Evolutionary conservation across 2,329 filamentous ascomycete species (phyloP), one percentile per base, ranked within the genome.

Genomic region (Aspergillus ochraceus): DNA sequence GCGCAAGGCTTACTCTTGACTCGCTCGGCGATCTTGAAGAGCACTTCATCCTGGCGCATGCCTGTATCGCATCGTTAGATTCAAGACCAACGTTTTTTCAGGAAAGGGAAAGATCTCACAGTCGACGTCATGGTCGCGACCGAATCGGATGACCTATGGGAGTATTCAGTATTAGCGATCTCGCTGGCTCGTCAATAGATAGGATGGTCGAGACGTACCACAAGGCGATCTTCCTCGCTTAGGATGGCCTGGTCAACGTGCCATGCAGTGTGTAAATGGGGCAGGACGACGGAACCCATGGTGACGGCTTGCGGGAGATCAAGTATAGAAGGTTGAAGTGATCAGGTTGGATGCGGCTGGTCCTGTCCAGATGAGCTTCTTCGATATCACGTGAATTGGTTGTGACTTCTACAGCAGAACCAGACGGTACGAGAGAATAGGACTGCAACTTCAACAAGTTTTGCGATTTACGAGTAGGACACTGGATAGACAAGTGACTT

Each of bases 221-320:
- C 73, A 39, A 97, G 87, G 52, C 94, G 89, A 73, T 98, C 94
- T 74, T 97, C 92, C 79, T 98, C 93, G 49, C 84, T 85, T 72
- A 91, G 88, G 73, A 97, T 97, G 64, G 93, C 92, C 80, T 98
- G 93, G 82, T 98, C 95, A 72, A 99, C 95, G 77, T 99, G 95
- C 95, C 94, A 99, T 76, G 91, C 95, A 47, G 90, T 93, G 68
- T 86, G 86, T 51, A 99, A 85, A 77, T 98, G 94, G 50, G 94
- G 94, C 55, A 99, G 87, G 53, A 96, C 90, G 64, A 97, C 90
- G 70, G 92, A 97, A 70, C 92, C 92, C 86, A 88, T 88, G 62
- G 52, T 74, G 61, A 47, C 3, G 29, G 19, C 42, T 26, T 51
- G 10, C 17, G n/a, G 22, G 12, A 26, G n/a, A 22, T 39, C 6